phyloP scores from a whole-genome alignment of 2,329 filamentous ascomycete genomes.

The Xylariaceae sp. region DNA sequence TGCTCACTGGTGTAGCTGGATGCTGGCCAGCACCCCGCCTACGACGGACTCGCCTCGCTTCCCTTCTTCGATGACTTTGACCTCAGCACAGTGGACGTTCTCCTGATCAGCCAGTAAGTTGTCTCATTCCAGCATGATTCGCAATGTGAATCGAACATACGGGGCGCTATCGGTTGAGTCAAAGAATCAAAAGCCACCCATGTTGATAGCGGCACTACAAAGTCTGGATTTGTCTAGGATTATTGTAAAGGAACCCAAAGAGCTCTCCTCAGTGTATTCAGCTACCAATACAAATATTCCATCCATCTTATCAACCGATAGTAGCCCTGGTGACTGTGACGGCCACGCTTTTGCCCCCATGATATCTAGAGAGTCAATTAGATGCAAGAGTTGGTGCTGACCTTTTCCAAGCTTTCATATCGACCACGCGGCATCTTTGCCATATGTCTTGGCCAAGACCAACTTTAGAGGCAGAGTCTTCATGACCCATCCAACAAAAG shows the following conservation, averaged over 20 bases:
- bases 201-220: neutral
- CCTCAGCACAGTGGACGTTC: slow-evolving; percentile 91
- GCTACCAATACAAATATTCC: slow-evolving; percentile 43
- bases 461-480: slow-evolving; percentile 96
- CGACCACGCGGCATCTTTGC: slow-evolving; percentile 97
- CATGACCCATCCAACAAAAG: slow-evolving; percentile 99
- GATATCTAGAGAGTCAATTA: neutral
- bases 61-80: slow-evolving; percentile 99
- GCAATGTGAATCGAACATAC: slow-evolving; percentile 15
- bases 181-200: slow-evolving; percentile 8
- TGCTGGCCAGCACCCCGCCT: slow-evolving; percentile 93
- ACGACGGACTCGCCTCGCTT: slow-evolving; percentile 87
- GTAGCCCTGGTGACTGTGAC: slow-evolving; percentile 25
- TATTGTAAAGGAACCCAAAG: slow-evolving; percentile 10
- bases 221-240: neutral
- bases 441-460: slow-evolving; percentile 95
- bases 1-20: slow-evolving; percentile 63
- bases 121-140: slow-evolving; percentile 17
- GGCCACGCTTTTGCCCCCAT: slow-evolving; percentile 5
- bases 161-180: slow-evolving; percentile 23
- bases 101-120: slow-evolving; percentile 98
- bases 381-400: slow-evolving; percentile 17
- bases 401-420: slow-evolving; percentile 75
- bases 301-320: slow-evolving; percentile 26
- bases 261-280: slow-evolving; percentile 28